Evolutionary conservation across 225 moss, liverwort and hornwort species (phyloP), one percentile per base, ranked within the genome.

Genomic region (Pseudoscleropodium purum): DNA sequence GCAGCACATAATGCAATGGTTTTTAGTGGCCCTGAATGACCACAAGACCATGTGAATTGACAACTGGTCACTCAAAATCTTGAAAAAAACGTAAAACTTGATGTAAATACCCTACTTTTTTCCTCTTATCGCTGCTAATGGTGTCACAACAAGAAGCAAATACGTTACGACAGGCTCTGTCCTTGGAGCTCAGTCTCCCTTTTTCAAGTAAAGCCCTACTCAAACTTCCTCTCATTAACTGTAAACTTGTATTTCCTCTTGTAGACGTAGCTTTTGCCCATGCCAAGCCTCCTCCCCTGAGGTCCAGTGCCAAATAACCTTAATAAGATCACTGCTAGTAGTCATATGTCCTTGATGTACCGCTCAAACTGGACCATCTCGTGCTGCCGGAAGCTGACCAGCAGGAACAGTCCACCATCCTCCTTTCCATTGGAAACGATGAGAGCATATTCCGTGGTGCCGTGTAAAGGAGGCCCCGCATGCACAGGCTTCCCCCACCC

Each of bases 401-500:
- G 45, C 33, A 92, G 87, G 51, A 91, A 23, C 59, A 94, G 84
- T 10, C 94, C 92, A 24, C 91, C 90, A 52, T 91, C 92, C 10
- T 90, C 43, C 2, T 24, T 61, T 45, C 90, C 88, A 23, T 87
- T 85, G 39, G 94, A 76, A 41, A 86, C 82, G 80, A 94, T 85
- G 6, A 94, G 91, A 31, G 90, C 87, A 39, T 84, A 94, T 6
- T 87, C 85, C 33, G 90, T 67, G 24, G 84, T 84, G 15, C 66
- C 79, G 21, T 86, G 90, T 2, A 62, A 63, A 11, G 91, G 87
- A 43, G 94, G 94, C 18, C 92, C 95, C 2, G 72, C 77, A 41
- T 92, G 91, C 41, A 92, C 73, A 34, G 95, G 95, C 75, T 87
- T 89, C 31, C 95, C 94, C 95, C 94, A 95, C 69, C 94, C 94